Evolutionary conservation across 78 protist species (phyloP), one percentile per base, ranked within the genome.

Genomic region (Salpingoeca rosetta): DNA sequence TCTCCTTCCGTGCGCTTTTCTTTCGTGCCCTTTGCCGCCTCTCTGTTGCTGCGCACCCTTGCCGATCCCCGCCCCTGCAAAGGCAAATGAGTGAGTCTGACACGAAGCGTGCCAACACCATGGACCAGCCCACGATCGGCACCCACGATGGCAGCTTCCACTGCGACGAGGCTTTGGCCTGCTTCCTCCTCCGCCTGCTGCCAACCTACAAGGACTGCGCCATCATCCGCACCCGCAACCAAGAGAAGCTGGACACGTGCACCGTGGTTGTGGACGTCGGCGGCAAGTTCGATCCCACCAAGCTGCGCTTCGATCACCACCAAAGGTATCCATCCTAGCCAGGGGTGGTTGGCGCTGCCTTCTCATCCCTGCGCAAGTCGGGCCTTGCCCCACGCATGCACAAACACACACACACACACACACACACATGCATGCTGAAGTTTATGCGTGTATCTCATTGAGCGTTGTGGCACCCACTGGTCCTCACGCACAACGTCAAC

Each of bases 81-180:
- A n/a, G n/a, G n/a, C n/a, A n/a, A n/a, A n/a, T n/a, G 65, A 51
- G 7, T 7, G 65, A 51, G 65, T 17, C 65, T 51, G 65, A 7
- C 17, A 17, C 65, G 31, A 51, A 51, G 65, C 65, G 65, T 51
- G 31, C 65, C 65, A 51, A 51, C 65, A 51, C 31, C 65, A 85
- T 73, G n/a, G n/a, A n/a, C 83, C 84, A 80, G 51, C 65, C 2
- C 84, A 40, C 11, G 56, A 87, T 92, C 42, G 90, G 90, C 38
- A 88, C 96, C 3, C 95, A 93, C 83, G 51, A 81, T 38, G 94
- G 94, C 44, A 85, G 80, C 7, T 95, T 95, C 87, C 97, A 95
- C 83, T 88, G 92, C 39, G 97, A 95, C 82, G 97, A 95, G 86
- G 94, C 94, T 11, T 85, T 93, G 28, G 97, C 97, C 26, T 82